Base-by-base conservation (phyloP, 257 asterid genomes). In the Fraxinus anomala region DNA sequence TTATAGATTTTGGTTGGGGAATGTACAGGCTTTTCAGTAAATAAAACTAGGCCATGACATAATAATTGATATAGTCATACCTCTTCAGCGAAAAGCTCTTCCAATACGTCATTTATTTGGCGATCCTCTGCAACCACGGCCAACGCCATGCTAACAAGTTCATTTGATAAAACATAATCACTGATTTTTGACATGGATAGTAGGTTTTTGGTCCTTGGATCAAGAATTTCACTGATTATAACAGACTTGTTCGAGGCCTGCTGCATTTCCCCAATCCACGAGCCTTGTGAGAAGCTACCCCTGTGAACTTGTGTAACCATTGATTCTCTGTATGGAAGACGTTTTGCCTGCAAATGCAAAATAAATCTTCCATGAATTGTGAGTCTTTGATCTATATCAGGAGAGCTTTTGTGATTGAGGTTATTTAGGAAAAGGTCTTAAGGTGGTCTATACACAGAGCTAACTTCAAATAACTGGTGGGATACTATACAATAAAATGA, bases 181-280 rank as follows among this genome's bases (percentile, higher is more conserved):
- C 98, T 93, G 87, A 93, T 93, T 83, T 80, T 91, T 73, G 98
- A 93, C 98, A 93, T 90, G 82, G 96, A 87, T 82, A 93, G 76
- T 54, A 93, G 82, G 76, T 93, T 93, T 78, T 93, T 93, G 37
- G 98, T 93, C 89, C 98, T 91, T 21, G 98, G 98, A 82, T 93
- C 98, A 56, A 93, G 91, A 83, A 93, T 93, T 90, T 93, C 98
- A 79, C 98, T 93, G 80, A 93, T 93, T 81, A 93, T 93, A 79
- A 93, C 98, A 23, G 98, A 91, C 66, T 91, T 87, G 77, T 89
- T 92, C 0, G 98, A 93, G 80, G 98, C 98, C 90, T 91, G 94
- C 86, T 93, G 98, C 98, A 93, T 93, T 85, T 93, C 98, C 73
- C 96, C 98, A 26, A 92, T 93, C 98, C 98, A 93, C 30, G 98